Evolutionary conservation across 805 yeast species (phyloP).

Genomic region (Ascoidea asiatica): DNA sequence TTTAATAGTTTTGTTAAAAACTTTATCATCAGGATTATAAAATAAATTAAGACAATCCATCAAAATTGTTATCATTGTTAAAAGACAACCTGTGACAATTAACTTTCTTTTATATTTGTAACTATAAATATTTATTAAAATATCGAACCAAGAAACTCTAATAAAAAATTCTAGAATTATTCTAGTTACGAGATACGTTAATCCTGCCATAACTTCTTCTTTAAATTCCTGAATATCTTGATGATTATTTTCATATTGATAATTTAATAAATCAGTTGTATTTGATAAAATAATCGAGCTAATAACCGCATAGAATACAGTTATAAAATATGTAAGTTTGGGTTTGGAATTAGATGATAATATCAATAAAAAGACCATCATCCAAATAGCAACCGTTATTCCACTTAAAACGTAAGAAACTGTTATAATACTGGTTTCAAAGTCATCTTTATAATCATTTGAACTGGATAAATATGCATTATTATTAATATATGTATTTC

Average conservation of each 20-base stretch:
- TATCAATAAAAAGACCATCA: constrained; percentile 6
- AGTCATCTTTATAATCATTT: constrained; percentile 2
- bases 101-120: not conserved
- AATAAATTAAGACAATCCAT: not conserved
- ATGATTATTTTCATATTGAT: constrained; percentile 6
- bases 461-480: not conserved
- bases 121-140: constrained; percentile 1
- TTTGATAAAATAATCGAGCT: constrained; percentile 4
- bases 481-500: not conserved
- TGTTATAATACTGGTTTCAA: constrained; percentile 15
- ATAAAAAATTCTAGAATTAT: constrained; percentile 3
- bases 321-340: constrained; percentile 3
- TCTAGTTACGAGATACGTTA: not conserved
- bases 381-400: constrained; percentile 9
- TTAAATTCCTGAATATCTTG: constrained; percentile 6
- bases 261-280: constrained; percentile 6
- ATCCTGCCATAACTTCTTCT: not conserved
- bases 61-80: not conserved
- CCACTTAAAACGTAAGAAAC: constrained; percentile 7
- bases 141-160: constrained; percentile 6
- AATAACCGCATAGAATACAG: constrained; percentile 7
- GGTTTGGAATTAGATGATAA: constrained; percentile 3
- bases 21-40: not conserved
- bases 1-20: not conserved
- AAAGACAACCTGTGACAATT: not conserved